These are phyloP conservation scores for Xylaria longipes DNA, from an alignment of 495 filamentous ascomycete genomes.

Conservation along the genomic window DNA sequence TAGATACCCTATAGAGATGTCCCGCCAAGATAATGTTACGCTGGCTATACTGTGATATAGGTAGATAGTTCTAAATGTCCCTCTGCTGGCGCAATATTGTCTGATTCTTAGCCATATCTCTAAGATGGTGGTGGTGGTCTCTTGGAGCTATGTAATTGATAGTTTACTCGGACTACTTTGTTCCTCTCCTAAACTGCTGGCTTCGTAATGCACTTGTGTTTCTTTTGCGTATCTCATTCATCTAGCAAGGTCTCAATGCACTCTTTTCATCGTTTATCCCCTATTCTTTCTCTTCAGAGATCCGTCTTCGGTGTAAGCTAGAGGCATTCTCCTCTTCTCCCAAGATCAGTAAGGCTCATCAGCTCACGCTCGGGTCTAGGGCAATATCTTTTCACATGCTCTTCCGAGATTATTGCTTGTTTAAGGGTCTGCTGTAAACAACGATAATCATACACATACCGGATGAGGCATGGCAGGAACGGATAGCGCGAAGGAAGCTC, in stretches of 20 bases:
- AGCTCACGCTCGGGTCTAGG: neutral
- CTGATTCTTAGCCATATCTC: too few species aligned
- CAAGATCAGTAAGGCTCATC: neutral
- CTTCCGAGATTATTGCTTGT: neutral
- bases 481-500: conserved; percentile 10
- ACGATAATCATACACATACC: neutral
- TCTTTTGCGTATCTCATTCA: neutral
- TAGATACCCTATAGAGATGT: neutral
- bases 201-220: neutral
- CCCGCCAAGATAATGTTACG: neutral
- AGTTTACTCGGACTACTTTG: neutral
- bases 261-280: neutral
- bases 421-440: neutral
- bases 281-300: too few species aligned
- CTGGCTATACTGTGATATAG: neutral
- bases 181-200: neutral
- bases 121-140: too few species aligned
- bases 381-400: neutral
- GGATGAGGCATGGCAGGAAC: neutral
- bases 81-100: neutral
- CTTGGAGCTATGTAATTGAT: too few species aligned
- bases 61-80: too few species aligned
- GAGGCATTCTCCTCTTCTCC: neutral
- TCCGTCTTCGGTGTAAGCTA: too few species aligned
- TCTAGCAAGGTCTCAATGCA: neutral